Evolutionary conservation across 164 flowering plant genomes (phyloP), one percentile per base, ranked within the genome.

Genomic region (Piper longum): DNA sequence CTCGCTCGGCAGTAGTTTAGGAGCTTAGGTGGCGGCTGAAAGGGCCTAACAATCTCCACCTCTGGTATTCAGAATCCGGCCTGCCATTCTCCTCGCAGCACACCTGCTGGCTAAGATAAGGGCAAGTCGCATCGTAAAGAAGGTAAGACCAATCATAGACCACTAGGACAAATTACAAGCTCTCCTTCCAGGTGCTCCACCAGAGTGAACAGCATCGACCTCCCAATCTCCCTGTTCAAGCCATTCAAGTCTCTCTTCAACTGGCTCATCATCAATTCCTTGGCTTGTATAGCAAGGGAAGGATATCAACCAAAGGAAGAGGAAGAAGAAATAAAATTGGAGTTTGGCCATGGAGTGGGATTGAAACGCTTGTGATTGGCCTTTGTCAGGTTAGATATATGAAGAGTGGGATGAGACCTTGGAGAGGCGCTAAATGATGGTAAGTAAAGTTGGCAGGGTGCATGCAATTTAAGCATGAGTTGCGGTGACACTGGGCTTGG

Each of bases 1-100:
- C n/a, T n/a, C n/a, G n/a, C n/a, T n/a, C n/a, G n/a, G n/a, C n/a
- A n/a, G n/a, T n/a, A n/a, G n/a, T n/a, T n/a, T n/a, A n/a, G n/a
- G n/a, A 86, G 95, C 97, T 90, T 18, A 83, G 90, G 60, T 88
- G 64, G 3, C 85, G 76, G 72, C 97, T 88, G 36, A 75, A 78
- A 40, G 71, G 71, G 1, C 91, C 93, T 67, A 79, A 61, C 97
- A 95, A 90, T 62, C 70, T 80, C 97, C 91, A 86, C 61, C 82
- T 88, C 74, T 90, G 76, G 60, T 86, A 86, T 62, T 80, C 87
- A 48, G 91, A 85, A 77, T 90, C 95, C 4, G 97, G 95, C 62
- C 97, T 64, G 4, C 97, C 97, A 66, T 90, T 90, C 56, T 62
- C 74, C 60, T 70, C 84, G 44, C 95, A 90, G 44, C 79, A 74